These are phyloP conservation scores for Pseudozyma tsukubaensis DNA, from an alignment of 1,284 basidiomycete species.

Conservation along the genomic window DNA sequence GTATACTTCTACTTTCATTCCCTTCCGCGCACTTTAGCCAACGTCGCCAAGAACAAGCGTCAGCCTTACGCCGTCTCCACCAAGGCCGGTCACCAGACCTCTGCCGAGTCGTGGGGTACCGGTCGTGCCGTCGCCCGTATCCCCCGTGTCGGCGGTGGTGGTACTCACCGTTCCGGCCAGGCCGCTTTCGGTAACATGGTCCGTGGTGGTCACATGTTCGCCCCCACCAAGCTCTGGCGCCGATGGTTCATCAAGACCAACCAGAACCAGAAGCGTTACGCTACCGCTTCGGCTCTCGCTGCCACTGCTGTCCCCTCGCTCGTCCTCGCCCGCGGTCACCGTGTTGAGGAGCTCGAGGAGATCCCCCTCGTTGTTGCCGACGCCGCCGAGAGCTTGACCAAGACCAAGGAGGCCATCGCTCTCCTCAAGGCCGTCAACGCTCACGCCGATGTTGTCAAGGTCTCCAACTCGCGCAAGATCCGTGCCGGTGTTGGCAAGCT, in stretches of 20 bases:
- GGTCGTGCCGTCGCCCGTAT: conserved; percentile 99
- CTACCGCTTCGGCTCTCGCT: conserved; percentile 95
- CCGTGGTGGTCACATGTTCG: conserved; percentile 97
- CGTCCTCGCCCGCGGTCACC: conserved; percentile 98
- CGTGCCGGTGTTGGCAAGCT: conserved; percentile 98
- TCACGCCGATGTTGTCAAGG: conserved; percentile 94
- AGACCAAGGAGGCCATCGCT: conserved; percentile 97
- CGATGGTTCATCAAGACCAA: conserved; percentile 99
- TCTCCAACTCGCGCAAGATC: conserved; percentile 95
- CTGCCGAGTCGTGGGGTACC: conserved; percentile 99
- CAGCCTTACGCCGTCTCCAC: conserved; percentile 96
- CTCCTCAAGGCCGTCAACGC: conserved; percentile 85
- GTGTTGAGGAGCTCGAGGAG: conserved; percentile 97
- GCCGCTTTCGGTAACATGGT: conserved; percentile 85
- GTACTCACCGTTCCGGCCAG: conserved; percentile 96
- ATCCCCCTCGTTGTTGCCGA: conserved; percentile 91
- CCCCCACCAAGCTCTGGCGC: conserved; percentile 99
- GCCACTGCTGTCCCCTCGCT: conserved; percentile 98
- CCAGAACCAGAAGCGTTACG: conserved; percentile 99
- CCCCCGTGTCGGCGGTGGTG: conserved; percentile 98
- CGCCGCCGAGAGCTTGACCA: conserved; percentile 85
- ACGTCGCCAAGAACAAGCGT: conserved; percentile 97
- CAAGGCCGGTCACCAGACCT: conserved; percentile 99
- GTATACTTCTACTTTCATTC: neutral
- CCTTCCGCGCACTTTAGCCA: conserved; percentile 75